Conservation (phyloP, 768 basidiomycete genomes). For the Kwoniella europaea region DNA sequence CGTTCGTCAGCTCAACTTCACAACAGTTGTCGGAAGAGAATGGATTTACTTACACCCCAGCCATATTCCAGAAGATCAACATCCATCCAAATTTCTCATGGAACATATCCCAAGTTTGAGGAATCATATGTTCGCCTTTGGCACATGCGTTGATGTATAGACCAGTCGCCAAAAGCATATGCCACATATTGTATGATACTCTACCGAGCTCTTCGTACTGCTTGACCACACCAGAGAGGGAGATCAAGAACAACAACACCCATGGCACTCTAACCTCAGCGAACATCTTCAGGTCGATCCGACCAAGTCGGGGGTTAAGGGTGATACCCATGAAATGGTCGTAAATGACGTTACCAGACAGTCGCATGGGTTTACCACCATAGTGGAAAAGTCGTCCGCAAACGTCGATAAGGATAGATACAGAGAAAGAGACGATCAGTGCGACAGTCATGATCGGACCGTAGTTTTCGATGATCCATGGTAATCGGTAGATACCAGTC, state of each 20-base stretch:
- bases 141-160: slow-evolving; percentile 96
- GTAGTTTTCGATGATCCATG: slow-evolving; percentile 93
- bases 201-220: slow-evolving; percentile 92
- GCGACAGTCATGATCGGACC: slow-evolving; percentile 94
- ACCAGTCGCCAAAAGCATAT: slow-evolving; percentile 94
- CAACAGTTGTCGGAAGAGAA: neutral
- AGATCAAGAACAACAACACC: slow-evolving; percentile 91
- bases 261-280: slow-evolving; percentile 95
- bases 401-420: slow-evolving; percentile 81
- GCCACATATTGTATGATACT: slow-evolving; percentile 92
- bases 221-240: slow-evolving; percentile 90
- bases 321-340: slow-evolving; percentile 96
- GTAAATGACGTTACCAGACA: slow-evolving; percentile 94
- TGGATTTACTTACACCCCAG: slow-evolving; percentile 52
- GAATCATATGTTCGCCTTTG: slow-evolving; percentile 69
- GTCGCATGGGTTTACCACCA: slow-evolving; percentile 77
- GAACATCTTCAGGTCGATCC: slow-evolving; percentile 98
- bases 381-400: slow-evolving; percentile 69
- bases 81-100: slow-evolving; percentile 95
- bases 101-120: slow-evolving; percentile 88
- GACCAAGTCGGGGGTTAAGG: slow-evolving; percentile 89
- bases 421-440: slow-evolving; percentile 85
- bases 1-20: neutral
- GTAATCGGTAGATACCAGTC: slow-evolving; percentile 82
- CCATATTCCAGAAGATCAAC: slow-evolving; percentile 86